Conservation (phyloP, 2,329 filamentous ascomycete genomes). For the Paracoccidioides brasiliensis region DNA sequence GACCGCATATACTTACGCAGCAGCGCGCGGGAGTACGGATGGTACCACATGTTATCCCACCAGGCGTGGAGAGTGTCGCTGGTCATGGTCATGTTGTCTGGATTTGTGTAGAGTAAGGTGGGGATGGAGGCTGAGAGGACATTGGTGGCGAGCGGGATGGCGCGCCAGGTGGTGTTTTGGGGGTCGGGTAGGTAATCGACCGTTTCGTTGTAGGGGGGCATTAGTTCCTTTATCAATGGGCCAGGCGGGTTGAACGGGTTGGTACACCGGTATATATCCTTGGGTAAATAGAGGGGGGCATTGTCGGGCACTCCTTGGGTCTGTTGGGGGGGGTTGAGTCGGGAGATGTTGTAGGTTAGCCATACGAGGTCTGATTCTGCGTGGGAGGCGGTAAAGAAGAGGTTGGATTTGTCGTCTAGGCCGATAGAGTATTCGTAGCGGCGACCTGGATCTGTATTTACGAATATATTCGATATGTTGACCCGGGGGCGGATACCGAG, state of each 20-base stretch:
- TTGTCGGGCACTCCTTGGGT: slow-evolving; percentile 26
- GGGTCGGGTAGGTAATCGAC: slow-evolving; percentile 34
- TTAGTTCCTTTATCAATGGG: slow-evolving; percentile 10
- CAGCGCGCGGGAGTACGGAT: slow-evolving; percentile 35
- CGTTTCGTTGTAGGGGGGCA: slow-evolving; percentile 23
- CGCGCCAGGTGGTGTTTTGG: slow-evolving; percentile 28
- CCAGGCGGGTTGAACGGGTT: slow-evolving; percentile 24
- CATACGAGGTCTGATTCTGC: slow-evolving; percentile 30
- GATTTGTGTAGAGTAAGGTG: slow-evolving; percentile 28
- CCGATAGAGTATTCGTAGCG: slow-evolving; percentile 40
- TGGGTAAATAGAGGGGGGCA: slow-evolving; percentile 26
- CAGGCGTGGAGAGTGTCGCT: slow-evolving; percentile 16
- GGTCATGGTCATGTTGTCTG: slow-evolving; percentile 20
- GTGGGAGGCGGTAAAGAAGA: slow-evolving; percentile 36
- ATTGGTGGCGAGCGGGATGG: slow-evolving; percentile 36
- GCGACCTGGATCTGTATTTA: slow-evolving; percentile 23
- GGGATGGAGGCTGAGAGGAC: slow-evolving; percentile 36
- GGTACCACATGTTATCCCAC: slow-evolving; percentile 40
- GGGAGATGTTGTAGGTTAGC: slow-evolving; percentile 27
- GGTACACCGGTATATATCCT: slow-evolving; percentile 21
- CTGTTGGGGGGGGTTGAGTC: slow-evolving; percentile 24
- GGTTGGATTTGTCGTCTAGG: slow-evolving; percentile 38
- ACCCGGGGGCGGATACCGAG: slow-evolving; percentile 27
- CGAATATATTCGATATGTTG: slow-evolving; percentile 24
- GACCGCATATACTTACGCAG: slow-evolving; percentile 37